phyloP scores from a whole-genome alignment of 2,329 filamentous ascomycete genomes.

The Hymenoscyphus albidus region DNA sequence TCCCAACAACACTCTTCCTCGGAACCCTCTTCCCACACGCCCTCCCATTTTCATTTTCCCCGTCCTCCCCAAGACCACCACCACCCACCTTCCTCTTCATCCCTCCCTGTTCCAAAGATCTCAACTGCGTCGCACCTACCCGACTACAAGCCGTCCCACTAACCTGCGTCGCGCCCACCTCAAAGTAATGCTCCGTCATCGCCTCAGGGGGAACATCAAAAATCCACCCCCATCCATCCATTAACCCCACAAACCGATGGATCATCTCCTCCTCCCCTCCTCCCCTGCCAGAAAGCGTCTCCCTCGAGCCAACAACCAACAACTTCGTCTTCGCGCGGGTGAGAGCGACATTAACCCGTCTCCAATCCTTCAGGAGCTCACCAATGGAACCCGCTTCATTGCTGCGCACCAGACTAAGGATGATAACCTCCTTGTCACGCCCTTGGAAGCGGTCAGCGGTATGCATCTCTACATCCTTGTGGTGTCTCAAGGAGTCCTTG shows the following conservation, averaged over 20 bases:
- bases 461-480: slow-evolving; percentile 78
- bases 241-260: slow-evolving; percentile 68
- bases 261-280: slow-evolving; percentile 71
- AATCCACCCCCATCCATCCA: slow-evolving; percentile 76
- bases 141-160: slow-evolving; percentile 26
- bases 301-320: slow-evolving; percentile 77
- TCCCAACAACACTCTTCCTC: slow-evolving; percentile 55
- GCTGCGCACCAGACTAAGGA: slow-evolving; percentile 82
- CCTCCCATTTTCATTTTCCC: too few relatives aligned
- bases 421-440: slow-evolving; percentile 87
- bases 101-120: slow-evolving; percentile 7
- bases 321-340: slow-evolving; percentile 91
- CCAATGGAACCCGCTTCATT: slow-evolving; percentile 83
- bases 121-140: slow-evolving; percentile 18
- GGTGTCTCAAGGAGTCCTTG: slow-evolving; percentile 63
- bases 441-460: slow-evolving; percentile 97
- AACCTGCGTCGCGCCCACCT: slow-evolving; percentile 47
- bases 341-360: slow-evolving; percentile 92
- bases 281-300: slow-evolving; percentile 63
- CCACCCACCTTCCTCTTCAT: background rate
- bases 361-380: slow-evolving; percentile 85
- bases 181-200: slow-evolving; percentile 64
- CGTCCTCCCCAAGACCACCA: background rate
- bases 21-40: slow-evolving; percentile 36
- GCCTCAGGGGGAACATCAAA: slow-evolving; percentile 66